Percentiles rank a stretch among this genome's conserved stretches.
Evolutionary conservation across 176 grass and related monocot species (phyloP).

Genomic region (Paspalum vaginatum): DNA sequence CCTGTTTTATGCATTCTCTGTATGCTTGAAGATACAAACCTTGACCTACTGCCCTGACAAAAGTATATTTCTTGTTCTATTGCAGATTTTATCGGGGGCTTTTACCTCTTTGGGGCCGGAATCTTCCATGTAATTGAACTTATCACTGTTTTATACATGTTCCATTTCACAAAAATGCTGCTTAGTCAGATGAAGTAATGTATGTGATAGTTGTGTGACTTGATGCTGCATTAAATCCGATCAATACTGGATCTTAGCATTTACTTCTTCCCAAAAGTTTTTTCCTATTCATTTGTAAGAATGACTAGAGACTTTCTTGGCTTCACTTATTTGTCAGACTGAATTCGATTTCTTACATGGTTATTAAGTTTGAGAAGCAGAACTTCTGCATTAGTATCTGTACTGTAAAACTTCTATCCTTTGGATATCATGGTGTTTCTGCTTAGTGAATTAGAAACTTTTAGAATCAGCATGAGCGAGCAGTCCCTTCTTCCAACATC

Average conservation of each 20-base stretch:
- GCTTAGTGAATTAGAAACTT: conserved; percentile 2
- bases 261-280: not conserved
- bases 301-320: not conserved
- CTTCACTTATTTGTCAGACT: not conserved
- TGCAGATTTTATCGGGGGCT: conserved; percentile 94
- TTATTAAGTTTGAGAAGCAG: not conserved
- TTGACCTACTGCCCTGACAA: not conserved
- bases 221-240: not conserved
- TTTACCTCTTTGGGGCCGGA: conserved; percentile 89
- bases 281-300: conserved; percentile 5
- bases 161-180: conserved; percentile 19
- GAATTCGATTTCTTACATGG: not conserved
- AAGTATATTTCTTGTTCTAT: conserved; percentile 24
- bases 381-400: conserved; percentile 1
- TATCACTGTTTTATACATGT: not conserved
- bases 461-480: conserved; percentile 8
- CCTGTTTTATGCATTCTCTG: not conserved
- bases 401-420: conserved; percentile 6
- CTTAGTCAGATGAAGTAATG: conserved; percentile 10
- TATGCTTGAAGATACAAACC: conserved; percentile 15
- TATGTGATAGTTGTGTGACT: conserved; percentile 1
- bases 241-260: not conserved
- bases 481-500: not conserved
- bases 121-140: conserved; percentile 92
- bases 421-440: conserved; percentile 1